Evolutionary conservation across 257 asterid species (phyloP), one percentile per base, ranked within the genome.

Genomic region (Striga asiatica): DNA sequence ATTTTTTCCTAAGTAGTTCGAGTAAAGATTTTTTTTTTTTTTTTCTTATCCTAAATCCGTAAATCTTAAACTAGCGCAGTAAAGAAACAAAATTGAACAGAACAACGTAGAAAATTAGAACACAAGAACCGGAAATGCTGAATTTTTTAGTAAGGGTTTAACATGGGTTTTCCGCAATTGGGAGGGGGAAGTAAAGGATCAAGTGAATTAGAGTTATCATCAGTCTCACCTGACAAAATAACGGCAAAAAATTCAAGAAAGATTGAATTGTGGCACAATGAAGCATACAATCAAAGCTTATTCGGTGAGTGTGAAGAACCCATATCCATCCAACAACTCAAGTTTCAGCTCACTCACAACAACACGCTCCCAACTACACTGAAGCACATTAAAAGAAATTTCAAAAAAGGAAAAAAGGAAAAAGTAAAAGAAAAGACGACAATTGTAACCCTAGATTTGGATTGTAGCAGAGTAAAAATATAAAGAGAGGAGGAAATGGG

Each of bases 391-490:
- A 67, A 69, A 48, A 7, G 18, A 75, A 65, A n/a, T n/a, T n/a
- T n/a, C n/a, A 56, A 32, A 54, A 60, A 41, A 14, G 10, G 59
- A 54, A 50, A 62, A 34, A 61, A 28, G 38, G 56, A 52, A 31
- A 5, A 70, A 81, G n/a, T n/a, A n/a, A n/a, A n/a, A n/a, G n/a
- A n/a, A n/a, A n/a, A n/a, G n/a, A n/a, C n/a, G n/a, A n/a, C n/a
- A n/a, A n/a, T n/a, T n/a, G n/a, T n/a, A 83, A 82, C 83, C 97
- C 92, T 82, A 88, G 97, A 82, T 82, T 82, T 77, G 70, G 76
- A 77, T 73, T 58, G 74, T 59, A 54, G 60, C 56, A 31, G 75
- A 58, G 74, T 16, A 73, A 24, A 67, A 1, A 24, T 9, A 35
- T 47, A 20, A 58, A 11, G 66, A 49, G 63, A 57, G 35, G 39